These are phyloP conservation scores for Colletotrichum ledebouriae DNA, from an alignment of 2,329 filamentous ascomycete genomes.

Conservation along the genomic window DNA sequence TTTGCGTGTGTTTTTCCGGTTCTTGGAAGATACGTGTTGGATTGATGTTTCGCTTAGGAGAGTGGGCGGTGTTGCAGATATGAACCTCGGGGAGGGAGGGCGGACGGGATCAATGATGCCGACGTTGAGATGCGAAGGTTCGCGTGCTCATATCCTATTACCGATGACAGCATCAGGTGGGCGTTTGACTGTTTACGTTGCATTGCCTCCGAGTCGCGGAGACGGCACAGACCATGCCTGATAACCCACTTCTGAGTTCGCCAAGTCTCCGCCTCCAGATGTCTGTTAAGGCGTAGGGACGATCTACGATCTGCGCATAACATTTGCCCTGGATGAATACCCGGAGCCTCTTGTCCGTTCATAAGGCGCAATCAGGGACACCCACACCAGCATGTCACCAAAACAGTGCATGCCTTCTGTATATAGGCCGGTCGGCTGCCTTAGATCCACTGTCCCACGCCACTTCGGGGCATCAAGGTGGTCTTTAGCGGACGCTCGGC, in stretches of 20 bases:
- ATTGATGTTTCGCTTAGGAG: neutral
- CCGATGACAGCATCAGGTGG: conserved; percentile 42
- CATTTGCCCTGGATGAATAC: conserved; percentile 13
- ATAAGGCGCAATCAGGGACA: conserved; percentile 34
- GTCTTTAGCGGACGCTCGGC: conserved; percentile 35
- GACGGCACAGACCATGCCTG: conserved; percentile 26
- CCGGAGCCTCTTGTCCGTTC: conserved; percentile 2
- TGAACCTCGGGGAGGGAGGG: conserved; percentile 1
- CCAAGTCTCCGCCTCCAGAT: conserved; percentile 19
- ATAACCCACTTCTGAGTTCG: conserved; percentile 22
- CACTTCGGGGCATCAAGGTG: conserved; percentile 16
- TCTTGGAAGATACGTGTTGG: neutral
- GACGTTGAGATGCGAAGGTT: conserved; percentile 29
- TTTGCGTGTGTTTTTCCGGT: conserved; percentile 4
- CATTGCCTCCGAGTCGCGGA: conserved; percentile 39
- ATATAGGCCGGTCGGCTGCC: conserved; percentile 25
- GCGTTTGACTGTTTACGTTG: conserved; percentile 37
- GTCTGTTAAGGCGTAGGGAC: conserved; percentile 12
- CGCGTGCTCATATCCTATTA: conserved; percentile 18
- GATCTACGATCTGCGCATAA: neutral
- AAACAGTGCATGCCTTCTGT: conserved; percentile 34
- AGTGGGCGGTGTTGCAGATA: conserved; percentile 1
- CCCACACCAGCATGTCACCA: conserved; percentile 38
- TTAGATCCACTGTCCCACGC: conserved; percentile 31
- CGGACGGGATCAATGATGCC: conserved; percentile 38